A percentile compares a stretch with the other conserved stretches of the same genome.
Conservation (phyloP, 164 flowering plant species). For the Berberis vulgaris region DNA sequence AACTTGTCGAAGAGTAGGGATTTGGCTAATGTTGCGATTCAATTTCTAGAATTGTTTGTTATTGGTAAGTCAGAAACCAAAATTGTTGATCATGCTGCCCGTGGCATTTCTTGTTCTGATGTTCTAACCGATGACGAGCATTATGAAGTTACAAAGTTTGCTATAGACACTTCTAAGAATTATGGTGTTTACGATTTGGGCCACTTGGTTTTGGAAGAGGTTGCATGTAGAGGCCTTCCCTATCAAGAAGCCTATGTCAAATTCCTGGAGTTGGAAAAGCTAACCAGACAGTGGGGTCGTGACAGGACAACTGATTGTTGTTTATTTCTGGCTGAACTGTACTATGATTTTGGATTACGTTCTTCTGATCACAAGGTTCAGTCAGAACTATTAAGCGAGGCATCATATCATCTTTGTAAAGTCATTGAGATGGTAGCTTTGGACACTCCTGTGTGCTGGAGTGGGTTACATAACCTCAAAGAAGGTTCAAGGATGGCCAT, state of each 20-base stretch:
- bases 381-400: slow-evolving; percentile 46
- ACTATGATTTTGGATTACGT: slow-evolving; percentile 56
- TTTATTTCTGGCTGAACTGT: slow-evolving; percentile 88
- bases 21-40: slow-evolving; percentile 45
- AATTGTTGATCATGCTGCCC: slow-evolving; percentile 20
- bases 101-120: slow-evolving; percentile 17
- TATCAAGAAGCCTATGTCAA: slow-evolving; percentile 47
- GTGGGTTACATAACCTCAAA: slow-evolving; percentile 8
- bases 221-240: slow-evolving; percentile 31
- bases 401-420: slow-evolving; percentile 81
- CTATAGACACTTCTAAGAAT: slow-evolving; percentile 45
- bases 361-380: slow-evolving; percentile 29
- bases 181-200: slow-evolving; percentile 78
- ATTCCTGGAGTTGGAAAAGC: slow-evolving; percentile 77
- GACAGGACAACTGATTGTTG: slow-evolving; percentile 72
- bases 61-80: slow-evolving; percentile 23
- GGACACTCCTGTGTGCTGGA: slow-evolving; percentile 30
- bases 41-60: slow-evolving; percentile 58
- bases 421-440: slow-evolving; percentile 71
- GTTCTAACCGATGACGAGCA: slow-evolving; percentile 27
- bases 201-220: slow-evolving; percentile 74
- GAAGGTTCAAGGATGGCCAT: not conserved
- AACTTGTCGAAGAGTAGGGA: slow-evolving; percentile 52
- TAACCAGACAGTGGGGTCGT: slow-evolving; percentile 62
- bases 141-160: slow-evolving; percentile 43